Evolutionary conservation across 2,329 filamentous ascomycete genomes (phyloP), one percentile per base, ranked within the genome.

Genomic region (Massarina eburnea): DNA sequence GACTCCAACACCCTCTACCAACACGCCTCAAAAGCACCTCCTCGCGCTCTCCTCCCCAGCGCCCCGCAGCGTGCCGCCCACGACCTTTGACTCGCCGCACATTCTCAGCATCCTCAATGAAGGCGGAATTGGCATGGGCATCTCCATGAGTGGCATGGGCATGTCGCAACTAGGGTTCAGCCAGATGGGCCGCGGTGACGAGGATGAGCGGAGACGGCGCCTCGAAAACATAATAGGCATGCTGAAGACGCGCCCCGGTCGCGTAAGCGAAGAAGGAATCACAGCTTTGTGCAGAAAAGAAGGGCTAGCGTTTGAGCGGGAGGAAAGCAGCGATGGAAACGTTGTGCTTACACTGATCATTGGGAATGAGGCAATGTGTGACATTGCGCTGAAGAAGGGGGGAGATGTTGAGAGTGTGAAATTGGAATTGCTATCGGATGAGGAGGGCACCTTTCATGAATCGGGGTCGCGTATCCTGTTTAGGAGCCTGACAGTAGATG

Each of bases 211-310:
- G 53, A 69, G 71, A 52, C 68, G 73, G 39, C 74, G 73, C 41
- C 83, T 78, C 26, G 84, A 82, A 35, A 75, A 73, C 44, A 88
- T 80, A 10, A 82, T 89, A 52, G 81, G 82, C 34, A 83, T 74
- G 55, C 83, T 91, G 46, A 84, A 80, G 14, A 80, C 77, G 50
- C 85, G 80, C 61, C 88, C 83, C 51, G 86, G 86, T 3, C 73
- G 84, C 32, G 83, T 92, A 29, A 89, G 86, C 55, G 85, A 89
- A 59, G 83, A 86, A 22, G 86, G 86, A 2, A 75, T 94, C n/a
- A 83, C 88, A 65, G 78, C 86, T 43, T 72, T 92, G 22, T 85
- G 83, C 8, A 80, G 81, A 57, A 77, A 82, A 43, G 77, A 85
- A 43, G 86, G 85, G 72, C 79, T 71, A 79, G 85, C 51, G 73